Evolutionary conservation across 2,329 filamentous ascomycete species (phyloP).

Genomic region (Fusarium verrucosum): DNA sequence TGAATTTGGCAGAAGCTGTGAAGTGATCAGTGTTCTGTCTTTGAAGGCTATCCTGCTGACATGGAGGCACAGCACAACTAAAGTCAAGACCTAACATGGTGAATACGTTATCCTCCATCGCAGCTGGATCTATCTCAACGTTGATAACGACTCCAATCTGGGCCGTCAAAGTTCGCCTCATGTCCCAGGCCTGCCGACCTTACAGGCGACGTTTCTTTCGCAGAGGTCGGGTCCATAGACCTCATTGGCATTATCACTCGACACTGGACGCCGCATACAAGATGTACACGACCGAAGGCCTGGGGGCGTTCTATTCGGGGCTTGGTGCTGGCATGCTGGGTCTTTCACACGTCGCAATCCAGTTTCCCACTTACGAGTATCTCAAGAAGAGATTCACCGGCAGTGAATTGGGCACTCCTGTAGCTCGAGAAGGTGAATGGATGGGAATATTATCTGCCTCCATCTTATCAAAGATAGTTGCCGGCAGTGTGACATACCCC

Average conservation of each 20-base stretch:
- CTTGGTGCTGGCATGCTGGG: slow-evolving; percentile 90
- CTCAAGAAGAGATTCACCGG: slow-evolving; percentile 91
- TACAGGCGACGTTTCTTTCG: background rate
- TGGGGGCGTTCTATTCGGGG: slow-evolving; percentile 92
- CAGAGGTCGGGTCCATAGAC: slow-evolving; percentile 42
- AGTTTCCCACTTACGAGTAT: slow-evolving; percentile 95
- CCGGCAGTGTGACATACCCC: slow-evolving; percentile 93
- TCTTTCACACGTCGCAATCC: slow-evolving; percentile 92
- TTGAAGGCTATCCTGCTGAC: background rate
- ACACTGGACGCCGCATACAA: slow-evolving; percentile 91
- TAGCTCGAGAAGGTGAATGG: slow-evolving; percentile 68
- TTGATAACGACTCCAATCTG: slow-evolving; percentile 97
- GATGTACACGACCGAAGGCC: slow-evolving; percentile 91
- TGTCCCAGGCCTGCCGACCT: slow-evolving; percentile 82
- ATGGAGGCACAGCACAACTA: slow-evolving; percentile 64
- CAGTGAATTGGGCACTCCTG: slow-evolving; percentile 78
- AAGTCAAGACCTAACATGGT: slow-evolving; percentile 47
- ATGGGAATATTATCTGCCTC: slow-evolving; percentile 85
- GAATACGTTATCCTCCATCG: slow-evolving; percentile 86
- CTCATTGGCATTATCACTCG: slow-evolving; percentile 84
- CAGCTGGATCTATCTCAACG: slow-evolving; percentile 86
- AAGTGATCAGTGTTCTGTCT: no score
- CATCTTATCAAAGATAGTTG: slow-evolving; percentile 90
- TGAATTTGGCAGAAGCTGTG: no score
- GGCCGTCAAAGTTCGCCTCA: slow-evolving; percentile 97